Conservation (phyloP, 1,284 basidiomycete species). For the Moesziomyces aphidis region DNA sequence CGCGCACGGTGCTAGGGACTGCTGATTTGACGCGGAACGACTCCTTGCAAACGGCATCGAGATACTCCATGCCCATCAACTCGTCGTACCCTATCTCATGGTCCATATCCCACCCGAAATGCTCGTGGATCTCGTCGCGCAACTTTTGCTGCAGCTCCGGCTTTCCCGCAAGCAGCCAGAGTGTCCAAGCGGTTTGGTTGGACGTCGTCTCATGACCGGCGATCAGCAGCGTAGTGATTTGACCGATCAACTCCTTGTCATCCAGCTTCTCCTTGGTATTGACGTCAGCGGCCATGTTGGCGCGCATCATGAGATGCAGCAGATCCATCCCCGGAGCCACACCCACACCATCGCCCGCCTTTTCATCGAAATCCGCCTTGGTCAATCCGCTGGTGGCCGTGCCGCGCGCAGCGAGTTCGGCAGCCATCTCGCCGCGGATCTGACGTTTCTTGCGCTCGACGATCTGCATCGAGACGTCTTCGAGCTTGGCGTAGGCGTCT, state of each 20-base stretch:
- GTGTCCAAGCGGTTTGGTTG: constrained; percentile 61
- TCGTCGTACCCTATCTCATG: constrained; percentile 54
- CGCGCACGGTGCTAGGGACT: constrained; percentile 53
- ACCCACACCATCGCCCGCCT: constrained; percentile 5
- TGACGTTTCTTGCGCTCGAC: constrained; percentile 49
- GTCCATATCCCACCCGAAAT: constrained; percentile 34
- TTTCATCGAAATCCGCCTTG: constrained; percentile 55
- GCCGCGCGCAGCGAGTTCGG: constrained; percentile 17
- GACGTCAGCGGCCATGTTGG: constrained; percentile 62
- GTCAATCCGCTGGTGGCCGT: constrained; percentile 13
- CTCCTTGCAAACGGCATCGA: constrained; percentile 61
- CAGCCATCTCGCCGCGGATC: constrained; percentile 51
- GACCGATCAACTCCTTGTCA: constrained; percentile 59
- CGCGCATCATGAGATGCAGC: constrained; percentile 60
- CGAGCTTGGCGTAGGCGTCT: constrained; percentile 35
- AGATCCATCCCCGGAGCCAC: constrained; percentile 52
- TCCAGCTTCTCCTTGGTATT: constrained; percentile 37
- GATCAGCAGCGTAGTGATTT: constrained; percentile 62
- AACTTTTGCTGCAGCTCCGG: constrained; percentile 46
- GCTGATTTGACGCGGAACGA: constrained; percentile 49
- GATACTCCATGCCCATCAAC: constrained; percentile 50
- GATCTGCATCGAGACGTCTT: constrained; percentile 45
- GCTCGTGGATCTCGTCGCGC: constrained; percentile 55
- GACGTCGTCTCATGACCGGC: constrained; percentile 65
- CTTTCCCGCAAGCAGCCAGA: constrained; percentile 48